Evolutionary conservation across 345 rosid species (phyloP), one percentile per base, ranked within the genome.

Genomic region (Geranium rotundifolium): DNA sequence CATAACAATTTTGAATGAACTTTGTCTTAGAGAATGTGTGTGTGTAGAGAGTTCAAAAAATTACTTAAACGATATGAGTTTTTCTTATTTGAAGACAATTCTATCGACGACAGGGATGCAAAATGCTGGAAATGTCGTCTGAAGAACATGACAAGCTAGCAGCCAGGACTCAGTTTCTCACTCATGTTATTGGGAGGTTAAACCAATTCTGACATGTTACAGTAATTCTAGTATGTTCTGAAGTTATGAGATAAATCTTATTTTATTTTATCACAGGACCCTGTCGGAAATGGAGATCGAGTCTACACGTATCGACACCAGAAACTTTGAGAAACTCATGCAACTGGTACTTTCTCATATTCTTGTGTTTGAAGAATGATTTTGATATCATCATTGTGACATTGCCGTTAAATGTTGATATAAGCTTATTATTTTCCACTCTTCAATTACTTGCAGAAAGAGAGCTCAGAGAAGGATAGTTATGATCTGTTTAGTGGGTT

Each of bases 91-190:
- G 41, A 8, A 34, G 41, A 34, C 10, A 5, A 34, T 34, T 8
- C 41, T 54, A 19, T 61, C 52, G 54, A 17, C 29, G n/a, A 50
- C 62, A 79, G 80, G 84, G 91, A 15, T 82, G 88, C 76, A 80
- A 72, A 74, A 83, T 85, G 95, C 76, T 87, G 46, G 84, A 85
- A 78, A 85, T 83, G 87, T 73, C 82, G 13, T 85, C 84, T 63
- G 75, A 75, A 67, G 78, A 81, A 50, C 89, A 85, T 46, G 87
- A 87, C 67, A 69, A 63, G 67, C 58, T 74, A 50, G 87, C 86
- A 7, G 87, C 85, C 1, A 81, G 73, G 56, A 79, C 81, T 46
- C 91, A 85, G 67, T 81, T 85, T 61, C 60, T 81, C 34, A 70
- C 91, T 1, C 88, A 83, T 66, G 71, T 78, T 0, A 55, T 83